Base-by-base conservation (phyloP, 2,329 filamentous ascomycete species). In the Fusarium brachygibbosum region DNA sequence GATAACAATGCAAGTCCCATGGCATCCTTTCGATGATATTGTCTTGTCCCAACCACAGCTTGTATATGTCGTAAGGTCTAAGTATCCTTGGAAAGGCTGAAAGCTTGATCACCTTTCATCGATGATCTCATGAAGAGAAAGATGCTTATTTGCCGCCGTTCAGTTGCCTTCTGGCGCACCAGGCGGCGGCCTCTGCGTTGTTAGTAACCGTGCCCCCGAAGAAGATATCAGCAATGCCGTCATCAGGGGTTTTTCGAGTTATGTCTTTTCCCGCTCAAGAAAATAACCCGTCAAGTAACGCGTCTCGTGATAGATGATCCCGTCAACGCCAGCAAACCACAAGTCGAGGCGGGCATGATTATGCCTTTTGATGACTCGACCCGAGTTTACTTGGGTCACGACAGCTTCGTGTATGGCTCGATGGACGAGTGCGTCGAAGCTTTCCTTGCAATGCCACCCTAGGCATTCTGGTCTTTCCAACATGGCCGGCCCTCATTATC, bases 111-210 rank as follows among this genome's bases (percentile, higher is more conserved):
- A 8, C 38, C 45, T n/a, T 17, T 38, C 14, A 6, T 17, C 17
- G 9, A 50, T 38, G 13, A 16, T 25, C 25, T 40, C 48, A 21
- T 29, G 17, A 16, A 29, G 14, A 28, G 8, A 21, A 49, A 34
- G 14, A 51, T 28, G 32, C 32, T 38, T n/a, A 31, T 45, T 17
- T 50, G 23, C 17, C 16, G 10, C 17, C 25, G 31, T n/a, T 14
- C 14, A 6, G 44, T 52, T 54, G 62, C 46, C 53, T 66, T 35
- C 37, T 49, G 42, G 50, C 62, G 53, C 31, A 65, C 62, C 45
- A 46, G 14, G 61, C 62, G 35, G 17, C 34, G 29, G 11, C 29
- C 29, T 29, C 14, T 32, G 37, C 28, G 16, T 40, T 40, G 4
- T 17, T 34, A 23, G 29, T 48, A n/a, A 23, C n/a, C 25, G 14